Evolutionary conservation across 306 rosid genomes (phyloP), one percentile per base, ranked within the genome.

Genomic region (Rubus idaeus): DNA sequence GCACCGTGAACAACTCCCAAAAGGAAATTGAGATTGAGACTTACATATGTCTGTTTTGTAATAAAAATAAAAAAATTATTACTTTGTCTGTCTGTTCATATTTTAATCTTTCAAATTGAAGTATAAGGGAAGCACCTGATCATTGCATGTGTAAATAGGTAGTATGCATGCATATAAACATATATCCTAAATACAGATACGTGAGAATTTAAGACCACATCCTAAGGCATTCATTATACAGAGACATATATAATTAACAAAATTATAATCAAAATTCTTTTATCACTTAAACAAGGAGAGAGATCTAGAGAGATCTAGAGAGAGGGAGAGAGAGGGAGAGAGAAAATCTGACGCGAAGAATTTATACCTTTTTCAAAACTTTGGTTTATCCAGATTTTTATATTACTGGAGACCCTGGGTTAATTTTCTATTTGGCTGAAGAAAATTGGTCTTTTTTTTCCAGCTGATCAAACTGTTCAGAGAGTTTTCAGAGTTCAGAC

Each of bases 321-420:
- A 10, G 35, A 51, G 44, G 9, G 56, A 45, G 37, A 17, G 42
- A 10, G 35, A 51, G 44, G 9, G 56, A n/a, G n/a, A n/a, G 35
- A 60, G 58, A 47, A 60, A 74, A 60, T 61, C 58, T 74, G 60
- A 66, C 65, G 70, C 70, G 37, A 60, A 74, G 70, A 61, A 74
- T 61, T 61, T 74, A 44, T 61, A 74, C 78, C 78, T 61, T 74
- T 74, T 61, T 60, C 46, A 20, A 74, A 74, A 74, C 6, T 60
- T 74, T 61, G 70, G 70, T 45, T 61, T 74, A 61, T 74, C 30
- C 40, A n/a, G 63, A 74, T 30, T 74, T 47, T 58, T 42, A 58
- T 57, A 42, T 44, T 56, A 74, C 26, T 70, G 16, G 18, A 74
- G 65, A 73, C 42, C 47, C 53, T 73, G 21, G 52, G 68, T 26